Percentiles rank a stretch among this genome's conserved stretches.
These are phyloP conservation scores for Raddia guianensis DNA, from an alignment of 176 grass and related monocot species.

Conservation along the genomic window DNA sequence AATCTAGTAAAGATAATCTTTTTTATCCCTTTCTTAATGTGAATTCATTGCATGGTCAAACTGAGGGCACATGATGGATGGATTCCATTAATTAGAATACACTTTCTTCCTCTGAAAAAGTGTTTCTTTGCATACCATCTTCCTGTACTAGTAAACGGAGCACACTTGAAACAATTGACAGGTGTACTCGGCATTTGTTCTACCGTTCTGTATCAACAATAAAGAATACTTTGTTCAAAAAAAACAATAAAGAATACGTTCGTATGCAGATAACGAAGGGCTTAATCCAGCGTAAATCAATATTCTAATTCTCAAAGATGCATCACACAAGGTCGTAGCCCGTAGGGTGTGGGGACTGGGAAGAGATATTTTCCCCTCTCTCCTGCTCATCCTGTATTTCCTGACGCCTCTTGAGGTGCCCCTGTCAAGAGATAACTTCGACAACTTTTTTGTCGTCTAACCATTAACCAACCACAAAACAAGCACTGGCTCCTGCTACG, in stretches of 20 bases:
- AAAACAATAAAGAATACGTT: slow-evolving; percentile 11
- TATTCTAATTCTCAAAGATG: slow-evolving; percentile 13
- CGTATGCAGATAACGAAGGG: slow-evolving; percentile 15
- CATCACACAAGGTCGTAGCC: slow-evolving; percentile 14
- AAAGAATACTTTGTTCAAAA: too few relatives aligned
- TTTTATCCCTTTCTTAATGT: slow-evolving; percentile 33
- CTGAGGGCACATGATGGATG: slow-evolving; percentile 38
- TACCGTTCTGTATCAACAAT: slow-evolving; percentile 5
- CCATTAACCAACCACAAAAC: slow-evolving; percentile 41
- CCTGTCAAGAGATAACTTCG: slow-evolving; percentile 28
- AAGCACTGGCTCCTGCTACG: slow-evolving; percentile 31
- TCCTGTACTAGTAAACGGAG: slow-evolving; percentile 31
- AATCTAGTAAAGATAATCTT: slow-evolving; percentile 9
- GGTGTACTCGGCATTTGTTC: slow-evolving; percentile 35
- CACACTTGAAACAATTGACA: slow-evolving; percentile 40
- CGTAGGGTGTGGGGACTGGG: slow-evolving; percentile 13
- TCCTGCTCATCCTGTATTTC: slow-evolving; percentile 19
- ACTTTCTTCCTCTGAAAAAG: slow-evolving; percentile 17
- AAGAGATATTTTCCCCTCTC: slow-evolving; percentile 29
- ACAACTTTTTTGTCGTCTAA: slow-evolving; percentile 35
- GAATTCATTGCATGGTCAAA: slow-evolving; percentile 29
- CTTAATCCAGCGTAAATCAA: slow-evolving; percentile 9
- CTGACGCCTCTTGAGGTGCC: slow-evolving; percentile 25
- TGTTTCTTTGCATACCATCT: slow-evolving; percentile 39
- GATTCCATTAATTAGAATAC: slow-evolving; percentile 38